phyloP scores from a whole-genome alignment of 2,329 filamentous ascomycete genomes.

The Calonectria ilicicola region DNA sequence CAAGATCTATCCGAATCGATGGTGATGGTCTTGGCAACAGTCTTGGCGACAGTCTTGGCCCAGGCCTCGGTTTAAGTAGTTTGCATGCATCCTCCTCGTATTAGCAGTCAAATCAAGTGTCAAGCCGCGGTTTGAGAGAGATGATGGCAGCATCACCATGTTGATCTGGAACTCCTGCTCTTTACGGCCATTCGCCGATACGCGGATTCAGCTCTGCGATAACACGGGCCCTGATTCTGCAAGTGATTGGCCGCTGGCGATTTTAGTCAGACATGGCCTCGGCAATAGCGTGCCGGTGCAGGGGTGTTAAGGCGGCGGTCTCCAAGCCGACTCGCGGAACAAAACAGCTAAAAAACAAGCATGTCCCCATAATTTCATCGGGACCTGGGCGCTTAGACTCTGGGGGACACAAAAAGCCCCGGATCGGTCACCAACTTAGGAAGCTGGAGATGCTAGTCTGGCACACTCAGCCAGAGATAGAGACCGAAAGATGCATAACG shows the following conservation, averaged over 20 bases:
- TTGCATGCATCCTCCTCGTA: background rate
- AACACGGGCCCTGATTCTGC: background rate
- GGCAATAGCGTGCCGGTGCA: slow-evolving; percentile 6
- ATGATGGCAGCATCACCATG: background rate
- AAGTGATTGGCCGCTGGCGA: background rate
- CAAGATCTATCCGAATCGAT: background rate
- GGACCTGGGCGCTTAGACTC: background rate
- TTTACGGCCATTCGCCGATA: slow-evolving; percentile 7
- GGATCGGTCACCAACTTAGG: slow-evolving; percentile 1
- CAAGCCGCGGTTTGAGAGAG: background rate
- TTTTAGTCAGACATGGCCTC: background rate
- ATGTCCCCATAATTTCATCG: background rate
- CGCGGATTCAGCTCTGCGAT: background rate
- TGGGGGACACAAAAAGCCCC: background rate
- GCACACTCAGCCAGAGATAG: background rate
- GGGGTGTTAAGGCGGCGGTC: background rate
- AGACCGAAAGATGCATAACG: background rate
- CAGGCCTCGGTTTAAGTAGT: slow-evolving; percentile 1
- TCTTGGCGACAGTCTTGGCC: background rate
- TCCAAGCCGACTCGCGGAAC: background rate
- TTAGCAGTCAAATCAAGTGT: background rate
- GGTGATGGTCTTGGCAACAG: background rate
- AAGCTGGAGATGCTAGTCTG: background rate
- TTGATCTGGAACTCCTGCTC: background rate
- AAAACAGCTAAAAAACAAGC: slow-evolving; percentile 1